Base-by-base conservation (phyloP, 176 grass and related monocot genomes). In the Hyparrhenia diplandra region DNA sequence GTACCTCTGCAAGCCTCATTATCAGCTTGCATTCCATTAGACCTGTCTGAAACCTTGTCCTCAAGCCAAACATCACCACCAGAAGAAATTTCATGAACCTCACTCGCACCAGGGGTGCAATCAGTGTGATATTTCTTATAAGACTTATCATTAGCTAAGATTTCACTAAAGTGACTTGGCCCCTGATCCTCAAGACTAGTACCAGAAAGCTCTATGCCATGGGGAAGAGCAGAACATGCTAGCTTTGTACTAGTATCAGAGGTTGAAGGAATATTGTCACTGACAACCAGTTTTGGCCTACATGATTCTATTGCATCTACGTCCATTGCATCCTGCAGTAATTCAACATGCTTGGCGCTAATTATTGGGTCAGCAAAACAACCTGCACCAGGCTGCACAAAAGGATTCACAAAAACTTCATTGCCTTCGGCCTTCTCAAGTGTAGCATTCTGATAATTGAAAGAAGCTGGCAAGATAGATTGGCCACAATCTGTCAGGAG, bases 281-380 rank as follows among this genome's bases (percentile, higher is more conserved):
- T 60, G 30, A 16, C 28, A 58, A 47, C 12, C 58, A 79, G 45
- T 8, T 65, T 83, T 40, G 35, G 9, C 41, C 37, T 42, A 17
- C 20, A 31, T 58, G 52, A 86, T 41, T 79, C 49, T 67, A 60
- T 67, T 68, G 18, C 8, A 83, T 86, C 88, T 54, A 79, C 36
- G 74, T 83, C 61, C 79, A 90, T 74, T 69, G 62, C 68, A 43
- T 90, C 69, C 10, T 78, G 60, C 73, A 75, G 24, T 83, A 59
- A 68, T 39, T 62, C 80, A 30, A 29, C 61, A 69, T 74, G 17
- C 5, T 79, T 41, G 0, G 40, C 28, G 18, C 23, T 27, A 21
- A n/a, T 36, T 83, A 67, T 67, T 18, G 36, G n/a, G 29, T 83
- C 36, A 47, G 55, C 67, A 59, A 36, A 59, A 79, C 18, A 17